Evolutionary conservation across 768 basidiomycete genomes (phyloP), one percentile per base, ranked within the genome.

Genomic region (Pisolithus marmoratus): DNA sequence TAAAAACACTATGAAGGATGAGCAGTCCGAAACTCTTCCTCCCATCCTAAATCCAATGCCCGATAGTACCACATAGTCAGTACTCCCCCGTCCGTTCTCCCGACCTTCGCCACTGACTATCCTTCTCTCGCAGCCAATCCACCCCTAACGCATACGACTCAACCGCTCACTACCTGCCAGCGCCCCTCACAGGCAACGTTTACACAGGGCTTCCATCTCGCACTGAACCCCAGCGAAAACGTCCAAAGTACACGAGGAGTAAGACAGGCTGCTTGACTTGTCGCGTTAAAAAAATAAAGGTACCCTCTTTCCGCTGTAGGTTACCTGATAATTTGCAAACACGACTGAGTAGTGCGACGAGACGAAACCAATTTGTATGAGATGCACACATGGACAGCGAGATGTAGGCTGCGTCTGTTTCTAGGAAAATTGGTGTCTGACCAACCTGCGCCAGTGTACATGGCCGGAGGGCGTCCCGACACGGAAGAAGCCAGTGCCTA

Each of bases 181-280:
- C 67, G 8, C 67, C 68, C 52, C n/a, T 52, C 3, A 41, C 50
- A 34, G 67, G 69, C 23, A 72, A 74, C 59, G 68, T 69, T 54
- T 82, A 84, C 55, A 68, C 77, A 42, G 72, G 31, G 0, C 64
- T 75, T 11, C 71, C 77, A 22, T 67, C 77, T 49, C 76, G 78
- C 48, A 70, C 69, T 34, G 86, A 75, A 23, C 61, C 74, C 15
- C 75, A 75, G 60, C 79, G 89, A 53, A 90, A 90, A 66, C 85
- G 90, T 34, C 90, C 90, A 46, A 96, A 96, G 75, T 94, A 94
- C 61, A 92, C 90, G 56, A 81, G 94, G 60, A 91, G 89, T 70
- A 94, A 95, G 74, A 93, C 92, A 1, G 94, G 94, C 22, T 97
- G 94, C 66, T 72, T 95, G 65, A 94, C 90, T 40, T 97, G 94